Conservation (phyloP, 2,329 filamentous ascomycete genomes). For the Ciborinia camelliae region DNA sequence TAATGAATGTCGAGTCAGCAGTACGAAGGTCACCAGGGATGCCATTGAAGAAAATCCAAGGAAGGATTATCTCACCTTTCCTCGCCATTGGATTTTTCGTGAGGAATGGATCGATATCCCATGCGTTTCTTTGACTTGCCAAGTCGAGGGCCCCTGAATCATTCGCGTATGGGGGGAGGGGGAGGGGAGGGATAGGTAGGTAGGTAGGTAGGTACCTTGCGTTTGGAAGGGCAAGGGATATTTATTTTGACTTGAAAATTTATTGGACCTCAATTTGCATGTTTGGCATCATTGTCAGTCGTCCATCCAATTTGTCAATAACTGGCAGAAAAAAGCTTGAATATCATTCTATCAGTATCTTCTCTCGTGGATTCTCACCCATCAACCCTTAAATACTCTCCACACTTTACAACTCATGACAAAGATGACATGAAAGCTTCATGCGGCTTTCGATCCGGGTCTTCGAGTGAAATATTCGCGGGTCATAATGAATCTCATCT, state of each 20-base stretch:
- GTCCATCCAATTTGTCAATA: no score
- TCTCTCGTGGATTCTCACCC: no score
- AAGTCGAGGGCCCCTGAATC: background rate
- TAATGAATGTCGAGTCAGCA: slow-evolving; percentile 8
- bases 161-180: background rate
- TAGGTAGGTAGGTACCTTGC: slow-evolving; percentile 1
- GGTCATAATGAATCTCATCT: no score
- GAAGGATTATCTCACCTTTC: background rate
- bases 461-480: no score
- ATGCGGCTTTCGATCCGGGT: no score
- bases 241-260: background rate
- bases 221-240: background rate
- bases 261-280: background rate
- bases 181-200: background rate
- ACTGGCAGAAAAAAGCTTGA: no score
- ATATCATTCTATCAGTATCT: no score
- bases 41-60: background rate
- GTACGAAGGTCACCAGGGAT: background rate
- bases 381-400: no score
- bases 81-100: background rate
- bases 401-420: no score
- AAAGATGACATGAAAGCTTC: no score
- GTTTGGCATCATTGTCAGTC: background rate
- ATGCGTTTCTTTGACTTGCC: background rate
- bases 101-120: background rate